Conservation (phyloP, 177 flowering plant species). For the Vitis hybrid region DNA sequence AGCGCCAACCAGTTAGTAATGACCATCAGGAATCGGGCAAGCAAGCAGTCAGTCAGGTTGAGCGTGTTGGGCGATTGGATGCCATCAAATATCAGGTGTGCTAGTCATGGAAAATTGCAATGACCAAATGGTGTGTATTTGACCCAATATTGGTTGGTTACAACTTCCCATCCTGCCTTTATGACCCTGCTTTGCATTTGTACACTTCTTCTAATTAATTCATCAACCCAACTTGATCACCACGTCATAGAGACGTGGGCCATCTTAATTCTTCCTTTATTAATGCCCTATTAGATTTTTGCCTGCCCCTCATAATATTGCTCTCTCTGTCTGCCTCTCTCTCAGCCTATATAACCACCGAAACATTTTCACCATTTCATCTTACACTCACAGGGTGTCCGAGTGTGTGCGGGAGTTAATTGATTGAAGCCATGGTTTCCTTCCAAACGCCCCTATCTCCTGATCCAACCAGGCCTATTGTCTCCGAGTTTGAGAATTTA, state of each 20-base stretch:
- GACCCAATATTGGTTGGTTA: no score
- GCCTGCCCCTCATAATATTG: conserved; percentile 2
- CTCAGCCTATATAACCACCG: conserved; percentile 35
- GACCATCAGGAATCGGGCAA: no score
- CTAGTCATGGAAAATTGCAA: no score
- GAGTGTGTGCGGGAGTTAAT: neutral
- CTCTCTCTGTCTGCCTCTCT: neutral
- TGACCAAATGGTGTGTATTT: no score
- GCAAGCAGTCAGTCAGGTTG: no score
- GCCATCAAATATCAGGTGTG: no score
- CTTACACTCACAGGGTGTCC: neutral
- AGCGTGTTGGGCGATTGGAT: no score
- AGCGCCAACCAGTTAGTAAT: no score
- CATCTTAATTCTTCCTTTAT: conserved; percentile 30
- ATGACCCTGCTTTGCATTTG: no score
- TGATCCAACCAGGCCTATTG: conserved; percentile 12
- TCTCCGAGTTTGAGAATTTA: conserved; percentile 26
- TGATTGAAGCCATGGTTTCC: conserved; percentile 47
- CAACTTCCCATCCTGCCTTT: no score
- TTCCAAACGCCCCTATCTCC: conserved; percentile 41
- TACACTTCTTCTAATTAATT: neutral
- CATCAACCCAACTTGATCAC: conserved; percentile 27
- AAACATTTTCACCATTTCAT: conserved; percentile 6
- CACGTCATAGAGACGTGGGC: conserved; percentile 41
- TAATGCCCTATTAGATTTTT: conserved; percentile 39